Percentiles rank a stretch among this genome's conserved stretches.
phyloP scores from a whole-genome alignment of 83 land plant genomes.

The Thuja plicata region DNA sequence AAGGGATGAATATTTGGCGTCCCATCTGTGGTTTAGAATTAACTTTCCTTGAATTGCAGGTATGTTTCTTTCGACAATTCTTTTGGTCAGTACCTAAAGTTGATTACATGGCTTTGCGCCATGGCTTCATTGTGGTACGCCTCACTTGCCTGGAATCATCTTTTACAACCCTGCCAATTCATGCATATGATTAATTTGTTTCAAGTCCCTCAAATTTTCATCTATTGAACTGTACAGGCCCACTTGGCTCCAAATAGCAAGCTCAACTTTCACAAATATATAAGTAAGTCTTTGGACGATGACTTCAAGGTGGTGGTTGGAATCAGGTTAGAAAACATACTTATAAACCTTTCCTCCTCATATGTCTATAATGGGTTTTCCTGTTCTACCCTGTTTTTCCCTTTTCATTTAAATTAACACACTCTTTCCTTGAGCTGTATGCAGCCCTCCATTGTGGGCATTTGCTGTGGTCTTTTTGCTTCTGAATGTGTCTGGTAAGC shows the following conservation, averaged over 20 bases:
- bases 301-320: slow-evolving; percentile 69
- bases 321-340: slow-evolving; percentile 31
- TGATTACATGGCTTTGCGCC: slow-evolving; percentile 52
- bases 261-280: slow-evolving; percentile 62
- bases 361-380: neutral
- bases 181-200: neutral
- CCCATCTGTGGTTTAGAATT: neutral
- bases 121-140: slow-evolving; percentile 58
- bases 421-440: neutral
- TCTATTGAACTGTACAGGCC: slow-evolving; percentile 25
- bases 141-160: neutral
- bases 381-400: neutral
- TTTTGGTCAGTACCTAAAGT: slow-evolving; percentile 42
- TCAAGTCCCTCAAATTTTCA: neutral
- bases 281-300: slow-evolving; percentile 52
- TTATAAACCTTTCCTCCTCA: neutral
- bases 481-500: slow-evolving; percentile 53
- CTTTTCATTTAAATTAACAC: neutral
- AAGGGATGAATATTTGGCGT: neutral
- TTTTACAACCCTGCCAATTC: neutral
- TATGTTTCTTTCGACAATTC: slow-evolving; percentile 61
- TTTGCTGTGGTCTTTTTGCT: slow-evolving; percentile 50
- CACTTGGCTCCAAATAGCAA: slow-evolving; percentile 47
- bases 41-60: slow-evolving; percentile 19
- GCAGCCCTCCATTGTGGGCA: slow-evolving; percentile 59